Evolutionary conservation across 768 basidiomycete genomes (phyloP).

Genomic region (Leccinellum rugosiceps): DNA sequence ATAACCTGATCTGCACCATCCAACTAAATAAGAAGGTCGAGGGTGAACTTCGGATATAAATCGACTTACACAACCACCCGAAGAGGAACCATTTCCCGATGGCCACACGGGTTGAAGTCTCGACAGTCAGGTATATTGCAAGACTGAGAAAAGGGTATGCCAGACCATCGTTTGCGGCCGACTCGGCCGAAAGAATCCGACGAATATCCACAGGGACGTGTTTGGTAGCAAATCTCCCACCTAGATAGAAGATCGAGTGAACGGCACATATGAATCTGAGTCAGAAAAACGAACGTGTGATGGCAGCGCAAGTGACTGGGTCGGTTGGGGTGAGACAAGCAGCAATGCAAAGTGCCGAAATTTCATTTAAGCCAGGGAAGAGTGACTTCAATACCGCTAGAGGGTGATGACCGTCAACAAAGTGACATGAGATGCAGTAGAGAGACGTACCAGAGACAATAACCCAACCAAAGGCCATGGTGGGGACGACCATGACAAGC

Average conservation of each 20-base stretch:
- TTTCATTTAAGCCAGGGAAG: conserved; percentile 67
- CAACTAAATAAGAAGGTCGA: not conserved
- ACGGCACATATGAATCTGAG: not conserved
- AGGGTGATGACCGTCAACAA: not conserved
- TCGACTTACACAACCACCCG: conserved; percentile 64
- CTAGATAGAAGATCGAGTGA: conserved; percentile 31
- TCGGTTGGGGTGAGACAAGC: conserved; percentile 94
- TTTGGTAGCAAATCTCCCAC: conserved; percentile 64
- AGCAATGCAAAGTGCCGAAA: conserved; percentile 81
- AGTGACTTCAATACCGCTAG: conserved; percentile 64
- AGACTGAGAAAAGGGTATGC: conserved; percentile 91
- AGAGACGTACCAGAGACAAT: conserved; percentile 57
- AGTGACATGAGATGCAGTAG: not conserved
- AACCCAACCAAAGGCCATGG: conserved; percentile 85
- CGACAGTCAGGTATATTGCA: conserved; percentile 80
- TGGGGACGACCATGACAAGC: conserved; percentile 69
- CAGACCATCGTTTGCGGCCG: conserved; percentile 93
- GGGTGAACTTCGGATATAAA: not conserved
- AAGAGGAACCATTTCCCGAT: conserved; percentile 83
- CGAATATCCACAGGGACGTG: conserved; percentile 77
- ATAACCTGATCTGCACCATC: conserved; percentile 69
- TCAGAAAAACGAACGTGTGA: conserved; percentile 49
- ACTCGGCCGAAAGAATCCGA: conserved; percentile 81
- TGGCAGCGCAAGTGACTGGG: conserved; percentile 87
- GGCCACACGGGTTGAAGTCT: conserved; percentile 57